Evolutionary conservation across 768 basidiomycete genomes (phyloP).

Genomic region (Trametes meyenii): DNA sequence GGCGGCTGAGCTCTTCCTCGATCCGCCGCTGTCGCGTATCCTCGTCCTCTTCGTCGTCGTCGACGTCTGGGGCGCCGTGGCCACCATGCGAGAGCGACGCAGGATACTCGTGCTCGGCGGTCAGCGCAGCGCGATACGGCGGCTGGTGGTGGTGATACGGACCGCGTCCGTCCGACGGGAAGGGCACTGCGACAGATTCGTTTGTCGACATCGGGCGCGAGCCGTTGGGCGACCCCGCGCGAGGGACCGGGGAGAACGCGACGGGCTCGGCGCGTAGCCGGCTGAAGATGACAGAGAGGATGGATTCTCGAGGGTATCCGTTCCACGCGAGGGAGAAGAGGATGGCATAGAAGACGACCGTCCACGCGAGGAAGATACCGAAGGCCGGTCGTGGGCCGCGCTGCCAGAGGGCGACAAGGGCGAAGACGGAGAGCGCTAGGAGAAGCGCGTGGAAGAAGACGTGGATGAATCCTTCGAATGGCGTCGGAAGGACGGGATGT

Average conservation of each 20-base stretch:
- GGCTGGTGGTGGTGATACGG: conserved; percentile 77
- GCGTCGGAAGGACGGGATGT: conserved; percentile 34
- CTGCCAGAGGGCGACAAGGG: conserved; percentile 61
- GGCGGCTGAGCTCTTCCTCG: conserved; percentile 79
- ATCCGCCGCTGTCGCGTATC: conserved; percentile 72
- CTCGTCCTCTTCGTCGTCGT: conserved; percentile 76
- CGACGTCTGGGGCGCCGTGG: conserved; percentile 48
- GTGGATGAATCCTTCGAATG: conserved; percentile 47
- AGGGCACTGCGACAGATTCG: conserved; percentile 46
- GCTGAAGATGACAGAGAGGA: conserved; percentile 52
- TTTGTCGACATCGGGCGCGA: conserved; percentile 44
- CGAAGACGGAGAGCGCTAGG: conserved; percentile 58
- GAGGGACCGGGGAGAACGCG: conserved; percentile 38
- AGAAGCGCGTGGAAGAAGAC: conserved; percentile 59
- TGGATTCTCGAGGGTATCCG: conserved; percentile 58
- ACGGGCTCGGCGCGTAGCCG: conserved; percentile 44
- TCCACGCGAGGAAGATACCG: conserved; percentile 66
- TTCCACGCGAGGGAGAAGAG: conserved; percentile 60
- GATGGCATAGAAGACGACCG: conserved; percentile 54
- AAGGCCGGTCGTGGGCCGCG: conserved; percentile 58
- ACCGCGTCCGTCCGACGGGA: conserved; percentile 46
- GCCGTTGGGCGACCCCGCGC: conserved; percentile 15
- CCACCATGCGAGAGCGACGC: conserved; percentile 40
- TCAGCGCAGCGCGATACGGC: conserved; percentile 46
- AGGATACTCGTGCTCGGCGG: conserved; percentile 44